Evolutionary conservation across 2,329 filamentous ascomycete genomes (phyloP), one percentile per base, ranked within the genome.

Genomic region (Sporothrix curviconia): DNA sequence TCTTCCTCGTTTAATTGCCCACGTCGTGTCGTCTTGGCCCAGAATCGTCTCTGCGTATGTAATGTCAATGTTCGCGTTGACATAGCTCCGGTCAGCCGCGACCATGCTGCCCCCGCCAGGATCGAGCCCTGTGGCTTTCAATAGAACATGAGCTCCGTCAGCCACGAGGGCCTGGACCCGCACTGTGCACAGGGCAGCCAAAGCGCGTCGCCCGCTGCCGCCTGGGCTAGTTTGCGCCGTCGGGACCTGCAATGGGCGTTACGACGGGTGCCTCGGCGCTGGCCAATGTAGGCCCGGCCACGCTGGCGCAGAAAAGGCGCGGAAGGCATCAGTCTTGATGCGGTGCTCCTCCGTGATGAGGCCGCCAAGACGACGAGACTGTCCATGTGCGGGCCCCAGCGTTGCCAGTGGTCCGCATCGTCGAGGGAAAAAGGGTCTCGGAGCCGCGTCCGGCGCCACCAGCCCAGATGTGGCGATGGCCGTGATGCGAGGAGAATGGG

Each of bases 141-240:
- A 86, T 74, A 54, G n/a, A 92, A 77, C 60, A 89, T 78, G 37
- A 76, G 74, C 68, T 95, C 89, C 7, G 73, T 72, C 65, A 83
- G 76, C 34, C 76, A 66, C 1, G 71, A 64, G 61, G 87, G 82
- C n/a, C n/a, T n/a, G n/a, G n/a, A 60, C 87, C 82, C 3, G 86
- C 86, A n/a, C 86, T 85, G 69, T 86, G 87, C 60, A 84, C 79
- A 4, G 87, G 86, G 62, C 82, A 87, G 5, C 86, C 86, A 43
- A 80, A 74, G 11, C 69, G 63, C 0, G 74, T 74, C 65, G 77
- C 73, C 37, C 66, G 63, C 1, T n/a, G 61, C 57, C 3, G 72
- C 70, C 14, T 68, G 63, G 0, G 70, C 66, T n/a, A n/a, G 63
- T 80, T 81, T 9, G n/a, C n/a, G n/a, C 79, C 78, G 1, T 74